Evolutionary conservation across 2,329 filamentous ascomycete species (phyloP).

Genomic region (Claviceps humidiphila): DNA sequence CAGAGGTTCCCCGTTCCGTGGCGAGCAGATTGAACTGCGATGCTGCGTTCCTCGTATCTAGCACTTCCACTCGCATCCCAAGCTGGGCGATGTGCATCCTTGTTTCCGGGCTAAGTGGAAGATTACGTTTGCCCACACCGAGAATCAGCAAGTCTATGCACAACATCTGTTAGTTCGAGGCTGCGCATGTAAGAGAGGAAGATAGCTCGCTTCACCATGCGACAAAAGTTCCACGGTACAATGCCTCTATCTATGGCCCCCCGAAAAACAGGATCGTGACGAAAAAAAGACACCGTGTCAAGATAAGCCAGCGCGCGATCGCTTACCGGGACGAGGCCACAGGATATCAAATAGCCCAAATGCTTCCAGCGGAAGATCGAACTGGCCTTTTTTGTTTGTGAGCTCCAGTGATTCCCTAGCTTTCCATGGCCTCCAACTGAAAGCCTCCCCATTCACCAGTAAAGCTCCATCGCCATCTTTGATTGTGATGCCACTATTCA

Average conservation of each 20-base stretch:
- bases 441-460: slow-evolving; percentile 76
- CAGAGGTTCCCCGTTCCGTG: slow-evolving; percentile 77
- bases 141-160: slow-evolving; percentile 68
- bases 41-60: slow-evolving; percentile 87
- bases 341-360: slow-evolving; percentile 67
- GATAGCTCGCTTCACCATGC: neutral
- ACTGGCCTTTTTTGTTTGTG: slow-evolving; percentile 66
- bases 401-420: slow-evolving; percentile 33
- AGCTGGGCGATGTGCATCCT: slow-evolving; percentile 59
- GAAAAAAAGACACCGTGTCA: neutral
- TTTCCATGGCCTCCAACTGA: slow-evolving; percentile 77
- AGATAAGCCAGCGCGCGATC: neutral
- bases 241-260: neutral
- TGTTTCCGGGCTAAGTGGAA: slow-evolving; percentile 64
- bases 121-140: slow-evolving; percentile 66
- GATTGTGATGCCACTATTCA: slow-evolving; percentile 69
- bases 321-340: slow-evolving; percentile 79
- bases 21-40: slow-evolving; percentile 90
- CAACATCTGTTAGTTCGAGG: neutral
- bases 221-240: neutral
- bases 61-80: slow-evolving; percentile 74
- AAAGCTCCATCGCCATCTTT: slow-evolving; percentile 58
- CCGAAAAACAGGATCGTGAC: neutral
- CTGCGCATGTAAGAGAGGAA: neutral
- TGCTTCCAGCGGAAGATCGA: slow-evolving; percentile 56